These are phyloP conservation scores for Pleomassaria siparia DNA, from an alignment of 2,329 filamentous ascomycete species.

Conservation along the genomic window DNA sequence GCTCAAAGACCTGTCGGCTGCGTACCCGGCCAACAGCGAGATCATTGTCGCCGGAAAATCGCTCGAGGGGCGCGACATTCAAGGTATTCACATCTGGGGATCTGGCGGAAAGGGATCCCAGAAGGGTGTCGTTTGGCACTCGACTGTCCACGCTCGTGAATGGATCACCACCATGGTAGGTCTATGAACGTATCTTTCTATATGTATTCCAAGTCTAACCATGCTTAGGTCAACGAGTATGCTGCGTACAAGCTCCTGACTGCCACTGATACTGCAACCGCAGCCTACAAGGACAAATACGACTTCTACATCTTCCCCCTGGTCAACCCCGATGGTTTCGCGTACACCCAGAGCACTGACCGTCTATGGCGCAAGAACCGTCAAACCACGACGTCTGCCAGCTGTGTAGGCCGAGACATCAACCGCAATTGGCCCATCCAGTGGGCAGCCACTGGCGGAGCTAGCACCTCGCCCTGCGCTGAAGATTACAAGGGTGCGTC, in stretches of 20 bases:
- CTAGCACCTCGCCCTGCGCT: conserved; percentile 39
- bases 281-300: conserved; percentile 58
- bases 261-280: conserved; percentile 29
- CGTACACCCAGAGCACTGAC: conserved; percentile 40
- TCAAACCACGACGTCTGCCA: conserved; percentile 28
- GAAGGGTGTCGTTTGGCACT: conserved; percentile 41
- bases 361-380: conserved; percentile 46
- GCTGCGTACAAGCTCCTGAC: conserved; percentile 40
- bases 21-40: conserved; percentile 39
- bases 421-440: conserved; percentile 45
- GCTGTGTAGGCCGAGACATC: conserved; percentile 42
- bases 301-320: conserved; percentile 62
- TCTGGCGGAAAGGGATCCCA: conserved; percentile 40
- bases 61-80: conserved; percentile 39
- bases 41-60: conserved; percentile 40
- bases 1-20: conserved; percentile 37
- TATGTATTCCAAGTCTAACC: background rate
- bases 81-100: conserved; percentile 44
- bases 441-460: conserved; percentile 35
- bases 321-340: conserved; percentile 45
- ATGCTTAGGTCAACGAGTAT: conserved; percentile 35
- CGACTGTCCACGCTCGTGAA: conserved; percentile 43
- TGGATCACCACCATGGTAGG: conserved; percentile 27
- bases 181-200: background rate
- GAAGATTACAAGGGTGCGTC: conserved; percentile 41